Conservation (phyloP, 1,284 basidiomycete species). For the Trametes pubescens region DNA sequence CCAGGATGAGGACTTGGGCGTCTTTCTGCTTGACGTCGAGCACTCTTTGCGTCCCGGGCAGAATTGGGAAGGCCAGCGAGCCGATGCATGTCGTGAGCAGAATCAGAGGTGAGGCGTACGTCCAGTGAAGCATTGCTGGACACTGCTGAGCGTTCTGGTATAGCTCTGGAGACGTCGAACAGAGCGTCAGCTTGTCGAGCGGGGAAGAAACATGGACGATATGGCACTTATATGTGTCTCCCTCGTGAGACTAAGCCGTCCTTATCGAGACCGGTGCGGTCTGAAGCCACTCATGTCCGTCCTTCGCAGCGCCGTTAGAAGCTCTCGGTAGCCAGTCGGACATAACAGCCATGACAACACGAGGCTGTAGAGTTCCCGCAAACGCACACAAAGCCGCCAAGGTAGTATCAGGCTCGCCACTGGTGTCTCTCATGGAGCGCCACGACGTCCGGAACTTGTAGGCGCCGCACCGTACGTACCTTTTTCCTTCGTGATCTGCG, state of each 20-base stretch:
- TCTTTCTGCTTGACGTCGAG: slow-evolving; percentile 30
- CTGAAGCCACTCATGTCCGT: slow-evolving; percentile 6
- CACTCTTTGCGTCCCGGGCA: not conserved
- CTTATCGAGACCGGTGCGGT: slow-evolving; percentile 3
- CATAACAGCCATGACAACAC: not conserved
- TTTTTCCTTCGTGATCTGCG: not conserved
- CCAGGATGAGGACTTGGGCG: slow-evolving; percentile 58
- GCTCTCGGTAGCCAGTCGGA: not conserved
- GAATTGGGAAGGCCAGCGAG: not conserved
- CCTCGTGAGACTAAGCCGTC: slow-evolving; percentile 8
- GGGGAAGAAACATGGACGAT: not conserved
- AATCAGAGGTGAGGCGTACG: slow-evolving; percentile 2
- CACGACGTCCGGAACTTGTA: slow-evolving; percentile 4
- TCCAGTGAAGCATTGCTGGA: slow-evolving; percentile 7
- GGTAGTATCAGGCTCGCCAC: not conserved
- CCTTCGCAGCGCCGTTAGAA: slow-evolving; percentile 7
- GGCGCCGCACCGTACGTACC: not conserved
- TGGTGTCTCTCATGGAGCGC: not conserved
- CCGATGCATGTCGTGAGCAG: not conserved
- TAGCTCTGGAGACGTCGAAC: not conserved
- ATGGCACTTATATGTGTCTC: slow-evolving; percentile 14
- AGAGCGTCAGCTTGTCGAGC: not conserved
- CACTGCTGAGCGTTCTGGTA: not conserved
- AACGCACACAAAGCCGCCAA: not conserved
- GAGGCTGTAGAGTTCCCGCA: not conserved